phyloP scores from a whole-genome alignment of 2,329 filamentous ascomycete genomes.

The Epicoccum nigrum region DNA sequence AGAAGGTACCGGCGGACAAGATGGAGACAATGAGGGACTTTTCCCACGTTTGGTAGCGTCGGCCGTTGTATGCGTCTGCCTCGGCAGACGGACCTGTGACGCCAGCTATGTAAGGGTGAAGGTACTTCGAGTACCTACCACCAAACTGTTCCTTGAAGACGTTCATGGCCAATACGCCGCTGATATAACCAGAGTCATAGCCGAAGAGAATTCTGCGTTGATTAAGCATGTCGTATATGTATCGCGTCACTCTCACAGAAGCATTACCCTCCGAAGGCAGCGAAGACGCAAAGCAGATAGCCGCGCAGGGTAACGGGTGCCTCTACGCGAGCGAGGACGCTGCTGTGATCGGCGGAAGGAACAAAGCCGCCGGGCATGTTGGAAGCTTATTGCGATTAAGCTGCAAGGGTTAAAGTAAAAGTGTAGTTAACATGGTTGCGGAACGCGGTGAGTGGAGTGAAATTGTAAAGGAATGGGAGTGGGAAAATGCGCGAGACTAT shows the following conservation, averaged over 20 bases:
- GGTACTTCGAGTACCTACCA: constrained; percentile 42
- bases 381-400: constrained; percentile 16
- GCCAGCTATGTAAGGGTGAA: constrained; percentile 3
- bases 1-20: constrained; percentile 80
- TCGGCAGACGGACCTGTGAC: constrained; percentile 62
- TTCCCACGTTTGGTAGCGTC: constrained; percentile 54
- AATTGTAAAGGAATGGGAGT: constrained; percentile 6
- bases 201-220: constrained; percentile 67
- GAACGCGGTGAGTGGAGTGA: constrained; percentile 6
- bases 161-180: constrained; percentile 62
- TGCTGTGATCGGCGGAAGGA: constrained; percentile 25
- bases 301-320: constrained; percentile 56
- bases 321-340: constrained; percentile 60
- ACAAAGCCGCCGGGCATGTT: constrained; percentile 36
- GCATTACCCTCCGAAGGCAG: constrained; percentile 56
- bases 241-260: background rate
- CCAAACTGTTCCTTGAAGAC: constrained; percentile 46
- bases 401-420: constrained; percentile 15
- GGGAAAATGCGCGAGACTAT: constrained; percentile 1
- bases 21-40: constrained; percentile 80
- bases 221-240: background rate
- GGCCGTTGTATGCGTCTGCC: constrained; percentile 48
- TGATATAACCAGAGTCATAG: constrained; percentile 79
- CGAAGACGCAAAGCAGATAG: constrained; percentile 55
- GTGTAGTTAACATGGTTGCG: background rate